phyloP scores from a whole-genome alignment of 2,329 filamentous ascomycete species.

The Erysiphe pulchra region DNA sequence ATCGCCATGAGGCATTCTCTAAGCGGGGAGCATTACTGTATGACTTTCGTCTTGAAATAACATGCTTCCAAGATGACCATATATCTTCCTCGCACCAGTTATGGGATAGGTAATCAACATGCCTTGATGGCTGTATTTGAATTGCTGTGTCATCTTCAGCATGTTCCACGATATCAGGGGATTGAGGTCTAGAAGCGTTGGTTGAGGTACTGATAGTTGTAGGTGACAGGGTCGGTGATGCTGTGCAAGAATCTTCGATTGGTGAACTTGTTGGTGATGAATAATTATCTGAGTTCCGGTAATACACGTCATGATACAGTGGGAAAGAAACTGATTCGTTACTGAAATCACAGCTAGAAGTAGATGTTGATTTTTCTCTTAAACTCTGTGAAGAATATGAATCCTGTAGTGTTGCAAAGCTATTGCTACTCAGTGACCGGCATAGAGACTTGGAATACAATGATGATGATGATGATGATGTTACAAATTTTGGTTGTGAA shows the following conservation, averaged over 20 bases:
- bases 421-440: slow-evolving; percentile 15
- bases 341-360: slow-evolving; percentile 71
- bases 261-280: slow-evolving; percentile 25
- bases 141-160: slow-evolving; percentile 28
- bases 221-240: slow-evolving; percentile 16
- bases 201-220: slow-evolving; percentile 34
- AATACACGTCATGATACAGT: slow-evolving; percentile 17
- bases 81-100: slow-evolving; percentile 92
- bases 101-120: slow-evolving; percentile 85
- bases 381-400: neutral
- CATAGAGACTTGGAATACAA: slow-evolving; percentile 20
- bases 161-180: slow-evolving; percentile 6
- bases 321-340: slow-evolving; percentile 25
- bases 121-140: slow-evolving; percentile 26
- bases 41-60: slow-evolving; percentile 44
- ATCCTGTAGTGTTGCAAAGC: slow-evolving; percentile 16
- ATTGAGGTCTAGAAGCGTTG: slow-evolving; percentile 20
- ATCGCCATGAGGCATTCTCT: slow-evolving; percentile 91
- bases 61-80: slow-evolving; percentile 89
- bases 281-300: slow-evolving; percentile 18
- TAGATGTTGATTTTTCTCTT: neutral
- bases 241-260: slow-evolving; percentile 27
- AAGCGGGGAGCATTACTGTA: slow-evolving; percentile 40
- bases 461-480: slow-evolving; percentile 21
- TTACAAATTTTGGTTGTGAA: slow-evolving; percentile 30